Evolutionary conservation across 2,329 filamentous ascomycete species (phyloP).

Genomic region (Aspergillus viridinutans): DNA sequence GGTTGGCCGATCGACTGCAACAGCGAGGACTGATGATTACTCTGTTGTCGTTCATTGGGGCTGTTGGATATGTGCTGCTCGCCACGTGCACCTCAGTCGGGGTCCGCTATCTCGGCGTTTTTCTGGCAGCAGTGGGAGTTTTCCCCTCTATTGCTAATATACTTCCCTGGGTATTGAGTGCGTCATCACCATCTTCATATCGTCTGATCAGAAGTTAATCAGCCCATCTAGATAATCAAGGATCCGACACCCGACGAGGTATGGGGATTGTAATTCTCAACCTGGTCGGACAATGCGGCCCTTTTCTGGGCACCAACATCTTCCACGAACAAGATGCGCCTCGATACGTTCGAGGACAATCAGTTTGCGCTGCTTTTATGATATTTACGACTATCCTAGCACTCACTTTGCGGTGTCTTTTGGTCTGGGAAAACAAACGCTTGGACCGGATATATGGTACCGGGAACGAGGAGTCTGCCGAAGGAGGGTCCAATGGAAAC

Average conservation of each 20-base stretch:
- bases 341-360: constrained; percentile 52
- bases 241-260: constrained; percentile 63
- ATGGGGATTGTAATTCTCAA: constrained; percentile 64
- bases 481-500: constrained; percentile 5
- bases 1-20: constrained; percentile 60
- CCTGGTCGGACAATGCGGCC: constrained; percentile 62
- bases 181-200: constrained; percentile 9
- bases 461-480: constrained; percentile 12
- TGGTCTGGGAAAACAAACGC: constrained; percentile 58
- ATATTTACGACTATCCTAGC: constrained; percentile 56
- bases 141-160: constrained; percentile 67
- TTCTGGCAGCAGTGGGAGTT: constrained; percentile 57
- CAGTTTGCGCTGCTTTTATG: constrained; percentile 60
- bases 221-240: constrained; percentile 58
- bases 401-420: constrained; percentile 49
- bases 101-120: constrained; percentile 50
- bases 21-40: constrained; percentile 62
- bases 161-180: constrained; percentile 62
- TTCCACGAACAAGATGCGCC: constrained; percentile 53
- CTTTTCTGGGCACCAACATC: constrained; percentile 59
- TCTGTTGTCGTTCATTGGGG: constrained; percentile 53
- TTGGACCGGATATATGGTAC: constrained; percentile 49
- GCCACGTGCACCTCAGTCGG: constrained; percentile 51
- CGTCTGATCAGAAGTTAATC: neutral
- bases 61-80: constrained; percentile 62